These are phyloP conservation scores for Cryphonectria carpinicola DNA, from an alignment of 2,329 filamentous ascomycete genomes.

Conservation along the genomic window DNA sequence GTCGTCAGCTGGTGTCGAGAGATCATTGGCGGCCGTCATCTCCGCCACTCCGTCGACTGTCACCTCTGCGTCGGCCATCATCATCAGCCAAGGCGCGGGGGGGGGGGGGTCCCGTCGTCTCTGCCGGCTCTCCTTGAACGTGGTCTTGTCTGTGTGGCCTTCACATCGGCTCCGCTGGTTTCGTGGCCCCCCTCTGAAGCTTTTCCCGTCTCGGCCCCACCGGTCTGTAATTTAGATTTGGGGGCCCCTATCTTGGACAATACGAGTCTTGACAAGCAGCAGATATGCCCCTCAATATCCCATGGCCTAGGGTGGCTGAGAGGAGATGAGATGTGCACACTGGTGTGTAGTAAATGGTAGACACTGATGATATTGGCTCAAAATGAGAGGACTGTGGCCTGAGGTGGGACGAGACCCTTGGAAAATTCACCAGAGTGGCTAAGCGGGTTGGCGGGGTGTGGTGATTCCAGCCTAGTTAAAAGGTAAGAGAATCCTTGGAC, in stretches of 20 bases:
- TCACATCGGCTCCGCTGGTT: neutral
- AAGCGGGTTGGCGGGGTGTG: neutral
- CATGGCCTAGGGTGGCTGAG: neutral
- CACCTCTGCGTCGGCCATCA: neutral
- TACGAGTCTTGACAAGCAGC: slow-evolving; percentile 18
- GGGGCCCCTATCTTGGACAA: slow-evolving; percentile 20
- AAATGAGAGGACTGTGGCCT: slow-evolving; percentile 21
- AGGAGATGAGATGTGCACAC: slow-evolving; percentile 16
- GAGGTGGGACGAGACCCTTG: slow-evolving; percentile 14
- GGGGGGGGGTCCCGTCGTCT: too few relatives aligned
- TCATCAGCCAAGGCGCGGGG: neutral
- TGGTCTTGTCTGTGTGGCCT: neutral
- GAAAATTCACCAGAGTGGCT: slow-evolving; percentile 6
- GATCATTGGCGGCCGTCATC: neutral
- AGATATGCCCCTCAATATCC: slow-evolving; percentile 10
- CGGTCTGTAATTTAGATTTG: slow-evolving; percentile 16
- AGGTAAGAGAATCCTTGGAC: neutral
- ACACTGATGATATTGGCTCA: neutral
- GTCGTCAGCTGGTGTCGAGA: neutral
- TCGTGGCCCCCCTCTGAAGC: neutral
- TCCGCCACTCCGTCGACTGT: neutral
- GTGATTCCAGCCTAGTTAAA: neutral
- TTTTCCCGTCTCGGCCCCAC: slow-evolving; percentile 11
- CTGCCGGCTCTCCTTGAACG: neutral
- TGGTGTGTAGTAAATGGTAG: neutral